Evolutionary conservation across 805 yeast species (phyloP).

Genomic region (Schwanniomyces vanrijiae): DNA sequence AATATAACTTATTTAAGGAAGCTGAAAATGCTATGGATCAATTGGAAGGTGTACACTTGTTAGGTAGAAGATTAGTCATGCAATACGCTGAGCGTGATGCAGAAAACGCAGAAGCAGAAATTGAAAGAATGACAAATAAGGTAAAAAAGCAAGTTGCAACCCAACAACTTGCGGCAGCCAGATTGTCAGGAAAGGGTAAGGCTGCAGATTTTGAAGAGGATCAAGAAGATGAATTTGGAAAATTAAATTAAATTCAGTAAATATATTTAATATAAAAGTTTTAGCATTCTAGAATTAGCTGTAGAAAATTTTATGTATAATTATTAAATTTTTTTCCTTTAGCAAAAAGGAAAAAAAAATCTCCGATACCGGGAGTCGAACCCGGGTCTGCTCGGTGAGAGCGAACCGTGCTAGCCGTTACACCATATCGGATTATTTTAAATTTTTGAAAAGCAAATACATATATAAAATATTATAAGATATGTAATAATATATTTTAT

Average conservation of each 20-base stretch:
- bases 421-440: conserved; percentile 43
- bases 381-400: conserved; percentile 64
- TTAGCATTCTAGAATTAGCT: no score
- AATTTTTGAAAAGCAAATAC: neutral
- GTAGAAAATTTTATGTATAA: no score
- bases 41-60: conserved; percentile 91
- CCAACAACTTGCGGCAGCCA: conserved; percentile 67
- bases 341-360: conserved; percentile 6
- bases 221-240: conserved; percentile 22
- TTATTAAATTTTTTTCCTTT: no score
- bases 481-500: no score
- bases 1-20: conserved; percentile 79
- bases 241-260: neutral
- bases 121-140: conserved; percentile 84
- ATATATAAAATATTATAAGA: no score
- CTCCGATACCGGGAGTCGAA: conserved; percentile 87
- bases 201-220: conserved; percentile 63
- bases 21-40: conserved; percentile 94
- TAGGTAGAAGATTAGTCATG: conserved; percentile 92
- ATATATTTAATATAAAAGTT: neutral
- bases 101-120: conserved; percentile 84
- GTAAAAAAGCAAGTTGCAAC: conserved; percentile 80
- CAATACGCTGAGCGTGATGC: conserved; percentile 86
- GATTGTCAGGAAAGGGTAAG: conserved; percentile 72
- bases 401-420: conserved; percentile 56